Evolutionary conservation across 495 filamentous ascomycete species (phyloP), one percentile per base, ranked within the genome.

Genomic region (Podospora conica): DNA sequence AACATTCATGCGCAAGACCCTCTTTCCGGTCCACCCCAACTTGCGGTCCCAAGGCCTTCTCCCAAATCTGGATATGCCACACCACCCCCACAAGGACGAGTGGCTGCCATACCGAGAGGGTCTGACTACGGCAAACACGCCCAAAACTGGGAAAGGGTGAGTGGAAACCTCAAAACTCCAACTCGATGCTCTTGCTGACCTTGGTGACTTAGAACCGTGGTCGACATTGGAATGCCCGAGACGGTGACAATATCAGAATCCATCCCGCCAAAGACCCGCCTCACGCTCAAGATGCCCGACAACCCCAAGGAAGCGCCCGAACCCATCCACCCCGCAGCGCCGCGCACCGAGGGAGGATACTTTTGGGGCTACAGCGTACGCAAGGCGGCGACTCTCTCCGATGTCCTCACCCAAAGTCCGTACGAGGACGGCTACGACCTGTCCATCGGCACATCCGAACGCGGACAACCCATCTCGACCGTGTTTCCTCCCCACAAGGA

Each of bases 341-440:
- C 91, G 0, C 81, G 90, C 29, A 83, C 86, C 28, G 84, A 90
- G 59, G 82, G 72, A 0, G 91, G 91, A 7, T 91, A 89, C 73
- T 93, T 91, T 73, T 92, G 89, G 90, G 91, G 91, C 56, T 93
- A 86, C 72, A 83, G 72, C 12, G 81, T 89, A 10, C 83, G 91
- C 4, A 81, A 79, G 31, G 85, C 86, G 20, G 63, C 73, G 1
- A 84, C 82, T 0, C 77, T 93, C 3, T 87, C 88, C 0, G 78
- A 78, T 25, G 85, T 93, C 20, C 88, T 91, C 66, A 90, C 88
- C 20, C 80, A 88, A 64, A 82, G 85, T 68, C 80, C 81, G 33
- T 86, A 84, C 70, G 82, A 88, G 25, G 83, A 86, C 55, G 83
- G 90, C 15, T 87, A 91, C 69, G 83, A 92, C 70, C 28, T 90